Conservation (phyloP, 2,329 filamentous ascomycete genomes). For the Sordariomycetes sp. region DNA sequence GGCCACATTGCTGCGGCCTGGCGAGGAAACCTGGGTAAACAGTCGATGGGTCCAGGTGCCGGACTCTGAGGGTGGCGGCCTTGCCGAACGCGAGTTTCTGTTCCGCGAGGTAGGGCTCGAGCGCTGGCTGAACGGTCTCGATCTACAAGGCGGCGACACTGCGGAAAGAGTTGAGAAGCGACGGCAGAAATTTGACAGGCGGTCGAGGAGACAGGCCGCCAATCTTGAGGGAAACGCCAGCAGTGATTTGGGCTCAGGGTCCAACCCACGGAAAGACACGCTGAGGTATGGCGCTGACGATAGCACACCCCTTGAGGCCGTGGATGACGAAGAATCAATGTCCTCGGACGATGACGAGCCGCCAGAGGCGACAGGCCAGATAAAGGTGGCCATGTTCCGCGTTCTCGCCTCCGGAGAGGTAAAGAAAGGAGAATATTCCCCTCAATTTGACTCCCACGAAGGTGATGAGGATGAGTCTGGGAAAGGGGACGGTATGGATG, state of each 20-base stretch:
- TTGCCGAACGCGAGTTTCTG: constrained; percentile 92
- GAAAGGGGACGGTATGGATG: constrained; percentile 55
- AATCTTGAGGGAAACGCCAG: constrained; percentile 21
- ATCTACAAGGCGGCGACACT: constrained; percentile 86
- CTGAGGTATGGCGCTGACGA: constrained; percentile 75
- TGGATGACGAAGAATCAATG: constrained; percentile 60
- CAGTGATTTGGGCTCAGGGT: constrained; percentile 26
- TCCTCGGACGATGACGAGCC: constrained; percentile 77
- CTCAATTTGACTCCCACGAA: constrained; percentile 94
- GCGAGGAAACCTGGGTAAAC: constrained; percentile 98
- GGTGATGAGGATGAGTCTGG: constrained; percentile 67
- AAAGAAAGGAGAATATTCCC: constrained; percentile 95
- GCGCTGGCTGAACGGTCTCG: constrained; percentile 90
- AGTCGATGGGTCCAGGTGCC: constrained; percentile 95
- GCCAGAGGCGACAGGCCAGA: constrained; percentile 91
- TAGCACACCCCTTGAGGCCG: constrained; percentile 62
- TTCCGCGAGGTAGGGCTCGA: constrained; percentile 96
- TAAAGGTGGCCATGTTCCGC: constrained; percentile 94
- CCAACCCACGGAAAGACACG: constrained; percentile 43
- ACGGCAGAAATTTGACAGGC: constrained; percentile 66
- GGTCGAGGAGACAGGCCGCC: constrained; percentile 54
- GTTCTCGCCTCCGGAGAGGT: constrained; percentile 94
- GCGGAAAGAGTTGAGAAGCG: constrained; percentile 86
- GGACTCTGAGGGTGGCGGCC: constrained; percentile 79
- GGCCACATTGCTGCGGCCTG: constrained; percentile 80